Base-by-base conservation (phyloP, 2,329 filamentous ascomycete genomes). In the Sordariomycetes sp. region DNA sequence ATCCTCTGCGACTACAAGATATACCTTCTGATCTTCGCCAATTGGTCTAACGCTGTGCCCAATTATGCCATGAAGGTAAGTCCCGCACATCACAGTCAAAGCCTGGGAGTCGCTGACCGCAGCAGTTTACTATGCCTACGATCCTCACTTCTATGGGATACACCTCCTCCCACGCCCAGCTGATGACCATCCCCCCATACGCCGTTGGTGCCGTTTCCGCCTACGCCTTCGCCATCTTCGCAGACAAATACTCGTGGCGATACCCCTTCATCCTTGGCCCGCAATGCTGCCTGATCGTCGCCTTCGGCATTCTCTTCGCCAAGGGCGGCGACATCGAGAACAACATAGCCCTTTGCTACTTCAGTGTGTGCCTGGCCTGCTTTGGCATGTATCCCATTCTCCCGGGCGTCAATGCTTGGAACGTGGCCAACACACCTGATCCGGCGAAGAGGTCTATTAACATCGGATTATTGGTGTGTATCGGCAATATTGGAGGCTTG, bases 361-460 rank as follows among this genome's bases (percentile, higher is more conserved):
- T 66, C 0, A 80, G 79, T 0, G 93, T 88, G 54, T 61, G 93
- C 1, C 81, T 75, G 0, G 81, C 85, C 0, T 71, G 85, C 38
- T 37, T 47, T 5, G 82, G 82, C 3, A 87, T 92, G 35, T 92
- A 90, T 44, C 84, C 86, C 0, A 77, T 75, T 19, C 82, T 90
- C 36, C 64, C 84, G 0, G 88, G 88, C 34, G 82, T 81, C 1
- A 82, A 92, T 33, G 68, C 80, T 1, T 93, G 86, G 86, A 62
- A 78, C 1, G 34, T 19, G 6, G 72, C 74, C 23, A 93, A 92
- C 52, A 93, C 93, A 39, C 68, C 83, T 8, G 77, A 88, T 36
- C 66, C 67, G 0, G 63, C 59, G n/a, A n/a, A n/a, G n/a, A n/a
- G n/a, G n/a, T n/a, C n/a, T n/a, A n/a, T 25, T 67, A 66, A 53